Evolutionary conservation across 2,329 filamentous ascomycete genomes (phyloP), one percentile per base, ranked within the genome.

Genomic region (Tetracladium maxilliforme): DNA sequence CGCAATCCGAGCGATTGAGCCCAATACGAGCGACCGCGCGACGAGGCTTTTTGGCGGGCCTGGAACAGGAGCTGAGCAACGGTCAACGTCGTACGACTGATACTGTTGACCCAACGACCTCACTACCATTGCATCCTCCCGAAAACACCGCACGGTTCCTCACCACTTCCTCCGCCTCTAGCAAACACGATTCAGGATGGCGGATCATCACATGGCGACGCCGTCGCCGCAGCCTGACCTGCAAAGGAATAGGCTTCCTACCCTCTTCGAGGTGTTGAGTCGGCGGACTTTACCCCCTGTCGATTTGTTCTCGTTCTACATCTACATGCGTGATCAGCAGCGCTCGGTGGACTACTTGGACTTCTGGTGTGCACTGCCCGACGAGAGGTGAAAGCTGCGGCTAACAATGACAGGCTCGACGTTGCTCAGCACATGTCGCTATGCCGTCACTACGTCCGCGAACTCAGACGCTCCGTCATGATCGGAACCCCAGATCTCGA

Each of bases 241-340:
- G 35, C 53, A 55, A 37, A 75, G 90, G 43, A 92, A 92, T 48
- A 70, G 90, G 36, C 69, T 98, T 30, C 90, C 90, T 23, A 94
- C 84, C 2, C 70, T 98, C 25, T 94, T 92, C 47, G 92, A 98
- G 54, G 90, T 98, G 28, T 61, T 98, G 32, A 93, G 83, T 47
- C 74, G 92, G 38, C 75, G 84, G 35, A 98, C 90, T n/a, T 65
- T 92, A 12, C 82, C 92, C 24, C 90, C 90, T 1, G 87, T 98
- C 30, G 92, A 98, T 45, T 64, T 98, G 8, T 98, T 93, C 52
- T 94, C 86, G 3, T 98, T 98, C 59, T 98, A 98, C 56, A 98
- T 98, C 42, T 98, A 93, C 56, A 98, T 98, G 90, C 73, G 90
- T 43, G 92, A 98, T 51, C 86, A 94, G 54, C 90, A 98, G 52